These are phyloP conservation scores for Clathrus columnatus DNA, from an alignment of 768 basidiomycete species.

Conservation along the genomic window DNA sequence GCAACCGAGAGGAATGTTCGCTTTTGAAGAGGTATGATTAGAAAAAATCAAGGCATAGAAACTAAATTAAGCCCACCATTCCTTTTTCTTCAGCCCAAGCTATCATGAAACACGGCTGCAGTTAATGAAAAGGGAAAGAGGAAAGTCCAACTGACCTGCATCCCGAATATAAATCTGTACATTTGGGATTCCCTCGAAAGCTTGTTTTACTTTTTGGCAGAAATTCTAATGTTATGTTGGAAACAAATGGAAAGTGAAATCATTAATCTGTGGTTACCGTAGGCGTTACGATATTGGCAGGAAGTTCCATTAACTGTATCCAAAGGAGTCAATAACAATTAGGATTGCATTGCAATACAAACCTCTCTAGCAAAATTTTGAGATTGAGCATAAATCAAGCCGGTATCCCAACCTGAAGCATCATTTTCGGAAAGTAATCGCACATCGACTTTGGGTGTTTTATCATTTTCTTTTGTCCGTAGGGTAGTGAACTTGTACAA, in stretches of 20 bases:
- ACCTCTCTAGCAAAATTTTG: conserved; percentile 79
- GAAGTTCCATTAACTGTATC: conserved; percentile 68
- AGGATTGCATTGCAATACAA: conserved; percentile 14
- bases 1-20: conserved; percentile 83
- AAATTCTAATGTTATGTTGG: conserved; percentile 39
- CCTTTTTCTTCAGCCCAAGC: conserved; percentile 78
- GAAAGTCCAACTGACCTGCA: conserved; percentile 41
- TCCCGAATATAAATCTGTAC: conserved; percentile 66
- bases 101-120: conserved; percentile 20
- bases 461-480: conserved; percentile 64
- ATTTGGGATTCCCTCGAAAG: conserved; percentile 57
- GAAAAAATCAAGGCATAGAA: not conserved
- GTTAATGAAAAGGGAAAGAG: not conserved
- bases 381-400: conserved; percentile 61
- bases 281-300: conserved; percentile 81
- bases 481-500: conserved; percentile 64
- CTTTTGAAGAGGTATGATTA: conserved; percentile 27
- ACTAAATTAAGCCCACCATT: conserved; percentile 44
- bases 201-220: conserved; percentile 56
- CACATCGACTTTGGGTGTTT: conserved; percentile 36
- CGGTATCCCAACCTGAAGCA: conserved; percentile 55
- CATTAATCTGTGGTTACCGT: conserved; percentile 37
- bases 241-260: not conserved
- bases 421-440: conserved; percentile 42
- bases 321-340: not conserved